Evolutionary conservation across 352 stramenopile genomes (phyloP), one percentile per base, ranked within the genome.

Genomic region (Phytophthora fragariae): DNA sequence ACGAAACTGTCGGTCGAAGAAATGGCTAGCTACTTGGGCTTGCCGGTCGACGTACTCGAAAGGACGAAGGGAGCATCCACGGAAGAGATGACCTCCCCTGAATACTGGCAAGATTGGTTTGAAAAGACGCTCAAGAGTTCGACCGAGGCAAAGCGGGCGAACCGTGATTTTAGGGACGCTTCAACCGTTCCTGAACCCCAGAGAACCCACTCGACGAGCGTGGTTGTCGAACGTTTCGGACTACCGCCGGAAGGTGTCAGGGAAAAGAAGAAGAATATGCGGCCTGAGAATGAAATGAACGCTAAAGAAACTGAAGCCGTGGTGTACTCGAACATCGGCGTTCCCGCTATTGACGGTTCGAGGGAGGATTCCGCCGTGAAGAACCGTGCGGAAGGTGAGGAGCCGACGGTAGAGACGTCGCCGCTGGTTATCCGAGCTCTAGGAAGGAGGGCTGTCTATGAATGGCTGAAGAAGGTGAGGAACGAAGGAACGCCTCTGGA

Each of bases 41-140:
- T 63, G 19, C 24, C 57, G 8, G 41, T 31, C 0, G 57, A 59
- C 4, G 31, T 46, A 0, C 21, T 46, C 1, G 54, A 59, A 19
- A 6, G 54, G 31, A 46, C 54, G 3, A 27, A 27, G 8, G 27
- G 31, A 46, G 17, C 17, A 3, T 50, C n/a, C 11, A 50, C 11
- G 56, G 35, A 52, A n/a, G 19, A 50, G 17, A 29, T 21, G 15
- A 8, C 15, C 11, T 39, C 56, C 7, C 35, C 56, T 2, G 37
- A 52, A 21, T 62, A 62, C 7, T 62, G 56, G 56, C 33, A 52
- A 37, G 33, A 52, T 5, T 62, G 35, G 37, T 62, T 37, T 53
- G 1, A 19, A 11, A 10, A 52, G 3, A 62, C n/a, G 31, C 56
- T 62, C 1, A 6, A 15, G 33, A 50, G n/a, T 44, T 62, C 56